These are phyloP conservation scores for Curvularia hawaiiensis DNA, from an alignment of 2,329 filamentous ascomycete species.

Conservation along the genomic window DNA sequence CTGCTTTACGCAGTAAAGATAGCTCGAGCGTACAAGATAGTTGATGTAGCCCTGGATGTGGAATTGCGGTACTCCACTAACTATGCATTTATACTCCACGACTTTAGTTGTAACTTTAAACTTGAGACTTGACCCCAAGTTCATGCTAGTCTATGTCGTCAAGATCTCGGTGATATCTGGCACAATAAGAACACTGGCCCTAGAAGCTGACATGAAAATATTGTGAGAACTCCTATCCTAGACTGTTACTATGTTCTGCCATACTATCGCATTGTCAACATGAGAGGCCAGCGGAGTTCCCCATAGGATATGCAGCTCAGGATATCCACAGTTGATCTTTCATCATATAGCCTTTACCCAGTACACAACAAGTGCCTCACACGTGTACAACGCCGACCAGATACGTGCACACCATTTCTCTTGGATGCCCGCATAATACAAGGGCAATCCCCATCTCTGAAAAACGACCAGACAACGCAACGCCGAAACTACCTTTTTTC, in stretches of 20 bases:
- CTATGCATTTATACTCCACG: too few relatives aligned
- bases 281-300: not conserved
- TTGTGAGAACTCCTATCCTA: not conserved
- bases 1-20: too few relatives aligned
- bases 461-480: conserved; percentile 5
- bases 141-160: too few relatives aligned
- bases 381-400: not conserved
- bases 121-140: too few relatives aligned
- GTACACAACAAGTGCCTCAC: not conserved
- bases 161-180: too few relatives aligned
- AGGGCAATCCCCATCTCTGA: conserved; percentile 2
- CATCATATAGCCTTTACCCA: not conserved
- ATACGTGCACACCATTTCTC: not conserved
- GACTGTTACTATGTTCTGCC: not conserved
- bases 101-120: too few relatives aligned
- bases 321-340: not conserved
- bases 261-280: not conserved
- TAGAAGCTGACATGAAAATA: not conserved
- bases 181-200: too few relatives aligned
- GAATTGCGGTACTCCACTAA: too few relatives aligned
- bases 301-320: not conserved
- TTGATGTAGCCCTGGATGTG: too few relatives aligned
- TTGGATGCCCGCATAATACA: not conserved
- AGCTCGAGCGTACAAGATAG: too few relatives aligned
- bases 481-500: conserved; percentile 2